These are phyloP conservation scores for Medicago truncatula DNA, from an alignment of 306 rosid species.

Conservation along the genomic window DNA sequence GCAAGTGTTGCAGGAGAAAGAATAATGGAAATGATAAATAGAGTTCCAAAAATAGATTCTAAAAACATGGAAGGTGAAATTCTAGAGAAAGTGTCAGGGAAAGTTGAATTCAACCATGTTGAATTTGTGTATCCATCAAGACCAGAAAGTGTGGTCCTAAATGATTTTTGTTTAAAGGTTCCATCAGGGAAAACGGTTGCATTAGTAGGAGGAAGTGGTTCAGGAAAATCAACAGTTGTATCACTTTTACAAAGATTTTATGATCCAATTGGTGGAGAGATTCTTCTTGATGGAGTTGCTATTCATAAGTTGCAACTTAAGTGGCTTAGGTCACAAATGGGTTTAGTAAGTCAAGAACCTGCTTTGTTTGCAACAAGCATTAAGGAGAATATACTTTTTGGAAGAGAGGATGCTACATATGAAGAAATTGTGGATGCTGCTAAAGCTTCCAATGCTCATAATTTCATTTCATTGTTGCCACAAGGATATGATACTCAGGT, in stretches of 20 bases:
- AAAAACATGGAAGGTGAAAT: slow-evolving; percentile 69
- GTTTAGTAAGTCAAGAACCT: slow-evolving; percentile 94
- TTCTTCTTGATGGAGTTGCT: slow-evolving; percentile 70
- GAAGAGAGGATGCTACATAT: slow-evolving; percentile 72
- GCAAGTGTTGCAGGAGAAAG: slow-evolving; percentile 77
- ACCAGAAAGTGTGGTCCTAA: slow-evolving; percentile 65
- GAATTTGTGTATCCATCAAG: slow-evolving; percentile 86
- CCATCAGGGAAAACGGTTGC: slow-evolving; percentile 86
- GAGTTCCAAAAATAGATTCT: slow-evolving; percentile 87
- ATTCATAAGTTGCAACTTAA: slow-evolving; percentile 66
- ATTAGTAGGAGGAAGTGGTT: slow-evolving; percentile 85
- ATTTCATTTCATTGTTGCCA: slow-evolving; percentile 75
- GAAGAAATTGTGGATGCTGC: slow-evolving; percentile 71
- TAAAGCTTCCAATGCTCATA: slow-evolving; percentile 83
- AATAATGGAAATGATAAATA: slow-evolving; percentile 70
- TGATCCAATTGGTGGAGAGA: slow-evolving; percentile 77
- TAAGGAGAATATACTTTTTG: slow-evolving; percentile 82
- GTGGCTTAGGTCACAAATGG: slow-evolving; percentile 92
- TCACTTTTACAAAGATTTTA: slow-evolving; percentile 82
- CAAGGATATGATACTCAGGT: slow-evolving; percentile 87
- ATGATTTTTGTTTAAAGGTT: slow-evolving; percentile 57
- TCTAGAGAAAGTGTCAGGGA: slow-evolving; percentile 54
- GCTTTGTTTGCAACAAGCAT: slow-evolving; percentile 82
- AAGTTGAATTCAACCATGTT: slow-evolving; percentile 66
- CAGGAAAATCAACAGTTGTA: slow-evolving; percentile 83